A percentile compares a stretch with the other conserved stretches of the same genome.
These are phyloP conservation scores for Delitschia confertaspora DNA, from an alignment of 495 filamentous ascomycete genomes.

Conservation along the genomic window DNA sequence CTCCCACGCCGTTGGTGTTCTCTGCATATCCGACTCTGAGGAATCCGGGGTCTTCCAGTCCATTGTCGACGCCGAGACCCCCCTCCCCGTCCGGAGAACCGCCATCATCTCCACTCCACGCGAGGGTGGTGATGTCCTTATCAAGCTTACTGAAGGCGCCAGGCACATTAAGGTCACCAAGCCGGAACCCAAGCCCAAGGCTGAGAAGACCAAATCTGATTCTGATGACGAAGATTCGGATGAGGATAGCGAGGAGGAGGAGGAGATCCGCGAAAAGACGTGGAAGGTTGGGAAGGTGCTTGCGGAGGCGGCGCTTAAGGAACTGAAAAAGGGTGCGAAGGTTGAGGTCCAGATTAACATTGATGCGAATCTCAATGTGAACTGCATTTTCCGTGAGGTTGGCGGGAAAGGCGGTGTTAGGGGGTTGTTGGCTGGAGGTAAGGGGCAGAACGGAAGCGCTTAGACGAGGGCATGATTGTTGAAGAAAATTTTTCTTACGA, in stretches of 20 bases:
- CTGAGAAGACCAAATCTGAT: slow-evolving; percentile 44
- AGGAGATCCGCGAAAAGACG: slow-evolving; percentile 80
- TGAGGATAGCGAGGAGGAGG: slow-evolving; percentile 66
- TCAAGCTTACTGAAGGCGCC: slow-evolving; percentile 77
- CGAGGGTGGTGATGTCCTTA: slow-evolving; percentile 73
- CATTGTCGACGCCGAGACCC: slow-evolving; percentile 74
- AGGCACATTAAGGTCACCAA: slow-evolving; percentile 85
- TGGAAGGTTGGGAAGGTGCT: slow-evolving; percentile 81
- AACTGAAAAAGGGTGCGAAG: slow-evolving; percentile 77
- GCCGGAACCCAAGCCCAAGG: slow-evolving; percentile 62
- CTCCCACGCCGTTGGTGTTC: slow-evolving; percentile 76
- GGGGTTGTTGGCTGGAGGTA: slow-evolving; percentile 51
- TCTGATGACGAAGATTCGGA: slow-evolving; percentile 59
- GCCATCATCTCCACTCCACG: slow-evolving; percentile 64
- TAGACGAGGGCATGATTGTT: slow-evolving; percentile 16
- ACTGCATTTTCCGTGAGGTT: slow-evolving; percentile 73
- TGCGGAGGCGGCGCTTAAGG: slow-evolving; percentile 76
- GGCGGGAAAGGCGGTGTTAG: slow-evolving; percentile 78
- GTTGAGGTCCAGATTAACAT: slow-evolving; percentile 90
- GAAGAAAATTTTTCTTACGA: no score
- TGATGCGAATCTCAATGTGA: slow-evolving; percentile 62
- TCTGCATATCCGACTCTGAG: slow-evolving; percentile 56
- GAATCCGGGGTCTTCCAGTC: slow-evolving; percentile 60
- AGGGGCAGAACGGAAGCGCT: slow-evolving; percentile 37
- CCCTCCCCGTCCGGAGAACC: slow-evolving; percentile 76